Percentiles rank a stretch among this genome's conserved stretches.
These are phyloP conservation scores for Stylosanthes scabra DNA, from an alignment of 331 rosid genomes.

Conservation along the genomic window DNA sequence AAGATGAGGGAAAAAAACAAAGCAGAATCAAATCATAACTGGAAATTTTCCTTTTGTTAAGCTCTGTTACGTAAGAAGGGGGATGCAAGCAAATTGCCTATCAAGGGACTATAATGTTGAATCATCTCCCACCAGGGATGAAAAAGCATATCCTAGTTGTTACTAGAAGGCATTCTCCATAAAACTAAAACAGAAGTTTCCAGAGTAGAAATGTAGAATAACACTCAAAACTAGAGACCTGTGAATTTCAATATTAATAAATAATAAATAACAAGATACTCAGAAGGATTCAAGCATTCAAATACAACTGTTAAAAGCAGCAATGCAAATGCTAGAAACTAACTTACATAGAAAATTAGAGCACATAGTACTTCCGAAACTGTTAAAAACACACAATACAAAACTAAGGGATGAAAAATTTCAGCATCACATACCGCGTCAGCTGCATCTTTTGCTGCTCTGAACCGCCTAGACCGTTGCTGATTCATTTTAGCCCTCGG, in stretches of 20 bases:
- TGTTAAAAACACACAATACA: constrained; percentile 34
- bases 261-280: neutral
- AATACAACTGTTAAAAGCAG: neutral
- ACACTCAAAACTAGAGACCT: neutral
- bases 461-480: constrained; percentile 93
- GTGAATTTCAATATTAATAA: neutral
- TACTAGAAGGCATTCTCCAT: neutral
- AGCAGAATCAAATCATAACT: constrained; percentile 8
- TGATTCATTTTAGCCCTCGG: constrained; percentile 99
- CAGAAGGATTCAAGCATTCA: constrained; percentile 1
- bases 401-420: constrained; percentile 33
- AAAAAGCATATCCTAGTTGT: neutral
- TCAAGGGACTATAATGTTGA: neutral
- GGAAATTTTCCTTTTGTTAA: neutral
- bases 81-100: neutral
- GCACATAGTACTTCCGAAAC: neutral
- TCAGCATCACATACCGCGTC: constrained; percentile 73
- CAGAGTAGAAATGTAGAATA: neutral
- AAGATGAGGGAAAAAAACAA: neutral
- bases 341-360: neutral
- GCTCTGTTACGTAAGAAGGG: neutral
- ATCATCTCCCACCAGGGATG: neutral
- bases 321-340: neutral
- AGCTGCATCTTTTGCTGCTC: constrained; percentile 93
- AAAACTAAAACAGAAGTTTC: neutral